phyloP scores from a whole-genome alignment of 352 stramenopile species.

The Globisporangium cylindrosporum region DNA sequence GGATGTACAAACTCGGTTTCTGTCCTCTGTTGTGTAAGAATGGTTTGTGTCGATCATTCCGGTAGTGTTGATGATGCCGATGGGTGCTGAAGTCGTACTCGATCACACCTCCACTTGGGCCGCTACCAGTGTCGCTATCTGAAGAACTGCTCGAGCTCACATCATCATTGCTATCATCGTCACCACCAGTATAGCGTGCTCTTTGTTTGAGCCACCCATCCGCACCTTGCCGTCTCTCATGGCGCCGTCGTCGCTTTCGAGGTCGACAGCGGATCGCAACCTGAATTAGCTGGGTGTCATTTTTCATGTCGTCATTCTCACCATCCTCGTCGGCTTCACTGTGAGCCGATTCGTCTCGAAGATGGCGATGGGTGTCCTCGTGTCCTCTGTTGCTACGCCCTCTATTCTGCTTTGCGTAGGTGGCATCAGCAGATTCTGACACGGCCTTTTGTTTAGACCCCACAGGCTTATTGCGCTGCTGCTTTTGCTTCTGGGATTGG shows the following conservation, averaged over 20 bases:
- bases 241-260: conserved; percentile 20
- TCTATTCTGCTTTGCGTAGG: not conserved
- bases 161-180: conserved; percentile 15
- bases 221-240: not conserved
- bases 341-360: not conserved
- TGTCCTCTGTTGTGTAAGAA: conserved; percentile 10
- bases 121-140: conserved; percentile 11
- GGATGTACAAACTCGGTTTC: conserved; percentile 24
- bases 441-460: no score
- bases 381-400: no score
- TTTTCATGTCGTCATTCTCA: not conserved
- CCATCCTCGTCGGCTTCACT: not conserved
- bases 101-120: conserved; percentile 16
- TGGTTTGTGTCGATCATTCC: not conserved
- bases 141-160: conserved; percentile 12
- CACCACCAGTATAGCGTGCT: conserved; percentile 1
- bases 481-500: not conserved
- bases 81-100: conserved; percentile 17
- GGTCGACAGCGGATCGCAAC: conserved; percentile 57
- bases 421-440: not conserved
- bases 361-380: not conserved
- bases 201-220: not conserved
- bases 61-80: not conserved
- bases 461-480: not conserved
- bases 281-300: conserved; percentile 32